A percentile compares a stretch with the other conserved stretches of the same genome.
Conservation (phyloP, 441 rosid species). For the Macaranga tanarius region DNA sequence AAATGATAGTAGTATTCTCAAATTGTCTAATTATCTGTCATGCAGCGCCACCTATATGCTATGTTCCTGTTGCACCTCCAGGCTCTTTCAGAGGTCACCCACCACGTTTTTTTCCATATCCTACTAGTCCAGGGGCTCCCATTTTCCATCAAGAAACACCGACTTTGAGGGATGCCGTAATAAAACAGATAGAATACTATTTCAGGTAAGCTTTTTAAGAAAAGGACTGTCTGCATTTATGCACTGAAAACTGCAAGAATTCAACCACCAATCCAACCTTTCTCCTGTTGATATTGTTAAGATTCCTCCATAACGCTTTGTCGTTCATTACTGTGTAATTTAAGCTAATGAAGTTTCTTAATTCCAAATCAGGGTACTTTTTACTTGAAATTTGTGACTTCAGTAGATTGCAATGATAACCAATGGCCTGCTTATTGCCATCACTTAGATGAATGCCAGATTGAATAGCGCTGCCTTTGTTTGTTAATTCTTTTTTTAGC, state of each 20-base stretch:
- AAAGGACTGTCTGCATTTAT: not conserved
- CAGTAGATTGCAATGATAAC: not conserved
- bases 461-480: not conserved
- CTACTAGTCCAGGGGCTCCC: conserved; percentile 51
- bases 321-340: not conserved
- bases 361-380: not conserved
- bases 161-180: conserved; percentile 53
- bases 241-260: conserved; percentile 7
- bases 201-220: conserved; percentile 58
- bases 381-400: not conserved
- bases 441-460: not conserved
- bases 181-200: conserved; percentile 84
- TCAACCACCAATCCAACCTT: not conserved
- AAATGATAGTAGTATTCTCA: conserved; percentile 2
- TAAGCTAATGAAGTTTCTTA: not conserved
- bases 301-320: not conserved
- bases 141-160: conserved; percentile 44
- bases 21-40: conserved; percentile 19
- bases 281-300: not conserved
- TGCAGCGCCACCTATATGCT: conserved; percentile 68
- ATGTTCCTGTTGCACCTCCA: conserved; percentile 61
- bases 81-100: conserved; percentile 69
- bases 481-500: not conserved
- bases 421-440: not conserved
- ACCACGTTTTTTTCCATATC: conserved; percentile 55